A percentile compares a stretch with the other conserved stretches of the same genome.
Evolutionary conservation across 805 yeast species (phyloP).

Genomic region (Wickerhamiella qilinensis): DNA sequence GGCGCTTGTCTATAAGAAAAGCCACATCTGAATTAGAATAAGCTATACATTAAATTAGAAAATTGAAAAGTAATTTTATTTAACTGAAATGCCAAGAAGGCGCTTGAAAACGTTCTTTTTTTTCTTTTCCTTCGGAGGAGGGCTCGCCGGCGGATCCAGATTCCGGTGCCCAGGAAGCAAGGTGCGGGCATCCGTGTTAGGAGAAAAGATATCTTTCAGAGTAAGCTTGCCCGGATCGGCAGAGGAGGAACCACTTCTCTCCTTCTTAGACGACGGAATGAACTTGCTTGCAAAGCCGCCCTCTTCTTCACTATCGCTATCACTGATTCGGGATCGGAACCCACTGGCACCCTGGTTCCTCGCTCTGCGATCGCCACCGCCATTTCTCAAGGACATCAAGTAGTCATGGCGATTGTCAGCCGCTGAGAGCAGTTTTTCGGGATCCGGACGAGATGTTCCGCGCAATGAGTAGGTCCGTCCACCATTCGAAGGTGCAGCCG

Average conservation of each 20-base stretch:
- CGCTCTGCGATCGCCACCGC: background rate
- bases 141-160: background rate
- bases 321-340: background rate
- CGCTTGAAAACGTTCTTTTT: slow-evolving; percentile 13
- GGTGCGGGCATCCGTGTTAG: background rate
- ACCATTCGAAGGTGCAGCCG: background rate
- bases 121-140: slow-evolving; percentile 1
- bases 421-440: background rate
- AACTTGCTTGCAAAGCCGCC: background rate
- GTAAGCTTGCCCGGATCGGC: background rate
- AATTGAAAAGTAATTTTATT: background rate
- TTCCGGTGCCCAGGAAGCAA: background rate
- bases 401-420: background rate
- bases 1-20: background rate
- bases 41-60: background rate
- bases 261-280: background rate
- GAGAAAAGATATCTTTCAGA: background rate
- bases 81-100: slow-evolving; percentile 3
- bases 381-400: background rate
- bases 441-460: background rate
- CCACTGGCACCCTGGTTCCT: background rate
- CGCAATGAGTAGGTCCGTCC: background rate
- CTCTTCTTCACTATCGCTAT: slow-evolving; percentile 1
- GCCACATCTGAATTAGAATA: background rate
- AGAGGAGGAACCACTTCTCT: background rate